These are phyloP conservation scores for Remersonia thermophila DNA, from an alignment of 2,329 filamentous ascomycete species.

Conservation along the genomic window DNA sequence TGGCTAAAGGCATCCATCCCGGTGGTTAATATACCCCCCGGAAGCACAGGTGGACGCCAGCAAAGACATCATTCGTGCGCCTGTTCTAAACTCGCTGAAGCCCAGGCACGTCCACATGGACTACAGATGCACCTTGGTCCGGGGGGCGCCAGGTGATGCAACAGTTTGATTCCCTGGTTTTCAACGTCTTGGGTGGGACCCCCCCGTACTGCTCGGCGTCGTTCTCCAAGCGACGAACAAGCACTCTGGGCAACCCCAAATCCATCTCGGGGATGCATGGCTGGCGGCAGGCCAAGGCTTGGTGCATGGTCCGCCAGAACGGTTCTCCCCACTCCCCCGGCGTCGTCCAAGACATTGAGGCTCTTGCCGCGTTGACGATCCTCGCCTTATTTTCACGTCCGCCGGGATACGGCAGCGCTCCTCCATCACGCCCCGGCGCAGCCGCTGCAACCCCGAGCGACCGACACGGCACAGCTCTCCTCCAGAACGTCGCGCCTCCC, in stretches of 20 bases:
- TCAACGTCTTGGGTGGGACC: too few relatives aligned
- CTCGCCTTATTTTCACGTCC: slow-evolving; percentile 3
- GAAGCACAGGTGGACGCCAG: slow-evolving; percentile 4
- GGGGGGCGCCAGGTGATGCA: too few relatives aligned
- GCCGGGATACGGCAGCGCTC: neutral
- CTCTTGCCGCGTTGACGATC: slow-evolving; percentile 9
- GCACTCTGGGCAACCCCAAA: too few relatives aligned
- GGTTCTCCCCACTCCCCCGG: slow-evolving; percentile 2
- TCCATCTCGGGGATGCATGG: neutral
- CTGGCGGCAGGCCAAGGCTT: too few relatives aligned
- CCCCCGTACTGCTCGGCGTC: too few relatives aligned
- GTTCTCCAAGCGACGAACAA: too few relatives aligned
- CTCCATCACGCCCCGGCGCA: neutral
- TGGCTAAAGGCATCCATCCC: slow-evolving; percentile 12
- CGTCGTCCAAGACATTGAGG: slow-evolving; percentile 9
- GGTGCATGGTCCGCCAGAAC: neutral
- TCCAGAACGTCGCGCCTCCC: too few relatives aligned
- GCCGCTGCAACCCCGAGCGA: too few relatives aligned
- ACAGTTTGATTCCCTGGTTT: too few relatives aligned
- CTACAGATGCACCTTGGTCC: too few relatives aligned
- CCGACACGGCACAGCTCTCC: neutral
- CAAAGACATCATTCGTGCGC: slow-evolving; percentile 10
- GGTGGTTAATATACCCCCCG: slow-evolving; percentile 16
- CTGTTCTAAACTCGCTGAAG: too few relatives aligned
- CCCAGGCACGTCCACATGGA: neutral